Conservation (phyloP, 2,329 filamentous ascomycete species). For the Taxawa tesnikishii region DNA sequence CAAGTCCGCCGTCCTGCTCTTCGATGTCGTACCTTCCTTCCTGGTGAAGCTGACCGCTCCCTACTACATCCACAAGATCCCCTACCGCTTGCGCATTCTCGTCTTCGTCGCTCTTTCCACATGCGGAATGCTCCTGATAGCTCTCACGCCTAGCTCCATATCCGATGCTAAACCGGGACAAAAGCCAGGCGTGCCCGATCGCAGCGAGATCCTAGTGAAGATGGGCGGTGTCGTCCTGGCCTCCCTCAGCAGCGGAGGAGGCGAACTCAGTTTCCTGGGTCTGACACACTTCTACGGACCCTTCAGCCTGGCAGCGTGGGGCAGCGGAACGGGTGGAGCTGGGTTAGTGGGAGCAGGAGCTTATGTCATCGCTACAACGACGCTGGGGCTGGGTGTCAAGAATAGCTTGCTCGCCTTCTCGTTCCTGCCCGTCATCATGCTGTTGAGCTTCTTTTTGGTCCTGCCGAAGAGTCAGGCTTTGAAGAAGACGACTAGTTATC, state of each 20-base stretch:
- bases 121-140: conserved; percentile 81
- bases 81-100: conserved; percentile 64
- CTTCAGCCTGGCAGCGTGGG: conserved; percentile 81
- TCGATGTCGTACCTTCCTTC: conserved; percentile 85
- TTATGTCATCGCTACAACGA: conserved; percentile 77
- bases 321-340: conserved; percentile 80
- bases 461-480: conserved; percentile 52
- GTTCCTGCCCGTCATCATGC: conserved; percentile 68
- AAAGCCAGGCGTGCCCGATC: conserved; percentile 9
- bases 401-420: conserved; percentile 66
- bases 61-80: conserved; percentile 83
- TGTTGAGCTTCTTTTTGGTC: conserved; percentile 73
- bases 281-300: conserved; percentile 89
- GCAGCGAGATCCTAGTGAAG: conserved; percentile 54
- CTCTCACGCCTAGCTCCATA: conserved; percentile 51
- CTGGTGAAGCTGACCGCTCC: conserved; percentile 77
- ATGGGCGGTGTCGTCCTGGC: conserved; percentile 74
- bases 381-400: conserved; percentile 61
- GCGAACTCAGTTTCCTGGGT: conserved; percentile 82
- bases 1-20: conserved; percentile 85
- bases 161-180: conserved; percentile 19
- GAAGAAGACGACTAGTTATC: conserved; percentile 38
- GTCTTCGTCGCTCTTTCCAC: conserved; percentile 64
- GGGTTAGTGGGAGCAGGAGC: conserved; percentile 77
- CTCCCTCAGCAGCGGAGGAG: conserved; percentile 72